Evolutionary conservation across 805 yeast species (phyloP).

Genomic region (Blastobotrys peoriensis): DNA sequence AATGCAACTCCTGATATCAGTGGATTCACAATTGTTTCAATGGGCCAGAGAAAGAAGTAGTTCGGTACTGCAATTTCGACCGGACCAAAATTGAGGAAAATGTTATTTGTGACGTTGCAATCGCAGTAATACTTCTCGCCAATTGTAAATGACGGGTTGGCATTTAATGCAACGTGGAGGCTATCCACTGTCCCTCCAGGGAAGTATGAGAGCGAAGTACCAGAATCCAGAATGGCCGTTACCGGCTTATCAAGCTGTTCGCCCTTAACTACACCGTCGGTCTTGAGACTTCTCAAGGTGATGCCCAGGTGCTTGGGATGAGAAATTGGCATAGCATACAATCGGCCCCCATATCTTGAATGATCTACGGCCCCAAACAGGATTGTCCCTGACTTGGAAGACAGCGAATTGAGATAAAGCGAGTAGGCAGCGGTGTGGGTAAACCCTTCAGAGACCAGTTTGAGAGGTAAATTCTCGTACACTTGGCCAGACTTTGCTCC

Average conservation of each 20-base stretch:
- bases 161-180: slow-evolving; percentile 34
- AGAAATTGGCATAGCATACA: slow-evolving; percentile 32
- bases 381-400: slow-evolving; percentile 41
- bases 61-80: slow-evolving; percentile 26
- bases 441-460: slow-evolving; percentile 52
- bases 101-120: slow-evolving; percentile 29
- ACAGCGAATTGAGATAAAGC: slow-evolving; percentile 45
- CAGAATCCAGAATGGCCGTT: slow-evolving; percentile 47
- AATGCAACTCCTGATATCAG: slow-evolving; percentile 26
- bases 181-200: slow-evolving; percentile 33
- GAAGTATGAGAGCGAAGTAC: slow-evolving; percentile 48
- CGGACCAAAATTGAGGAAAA: slow-evolving; percentile 28
- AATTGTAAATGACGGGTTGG: slow-evolving; percentile 32
- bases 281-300: slow-evolving; percentile 21
- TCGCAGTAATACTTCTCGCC: slow-evolving; percentile 32
- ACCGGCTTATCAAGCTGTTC: slow-evolving; percentile 22
- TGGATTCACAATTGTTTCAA: slow-evolving; percentile 26
- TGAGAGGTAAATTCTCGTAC: slow-evolving; percentile 63
- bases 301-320: slow-evolving; percentile 33
- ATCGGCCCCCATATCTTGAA: slow-evolving; percentile 41
- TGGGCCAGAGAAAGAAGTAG: slow-evolving; percentile 33
- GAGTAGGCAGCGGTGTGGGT: slow-evolving; percentile 60
- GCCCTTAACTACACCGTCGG: slow-evolving; percentile 23
- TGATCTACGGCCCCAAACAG: slow-evolving; percentile 54
- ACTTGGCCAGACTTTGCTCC: slow-evolving; percentile 19